Conservation (phyloP, 495 filamentous ascomycete genomes). For the Polyplosphaeria fusca region DNA sequence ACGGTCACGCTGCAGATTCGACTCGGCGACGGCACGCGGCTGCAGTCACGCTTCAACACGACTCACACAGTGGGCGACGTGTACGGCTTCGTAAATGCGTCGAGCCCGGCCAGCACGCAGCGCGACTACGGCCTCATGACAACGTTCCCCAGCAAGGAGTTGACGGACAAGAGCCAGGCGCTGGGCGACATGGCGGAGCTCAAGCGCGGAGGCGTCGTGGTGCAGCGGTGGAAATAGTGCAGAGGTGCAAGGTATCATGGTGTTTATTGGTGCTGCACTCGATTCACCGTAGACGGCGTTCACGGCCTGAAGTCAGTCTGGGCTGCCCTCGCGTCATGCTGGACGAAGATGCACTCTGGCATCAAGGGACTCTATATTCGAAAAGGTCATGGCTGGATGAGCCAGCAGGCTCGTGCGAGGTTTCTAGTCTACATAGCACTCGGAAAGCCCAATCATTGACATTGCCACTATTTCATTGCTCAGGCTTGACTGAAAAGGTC, state of each 20-base stretch:
- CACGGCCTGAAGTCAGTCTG: not conserved
- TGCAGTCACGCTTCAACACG: constrained; percentile 87
- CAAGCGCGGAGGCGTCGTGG: constrained; percentile 76
- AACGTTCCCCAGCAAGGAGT: constrained; percentile 92
- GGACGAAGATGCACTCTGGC: no score
- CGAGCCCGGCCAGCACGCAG: constrained; percentile 55
- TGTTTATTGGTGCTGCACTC: constrained; percentile 14
- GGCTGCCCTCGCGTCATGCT: no score
- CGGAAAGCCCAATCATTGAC: no score
- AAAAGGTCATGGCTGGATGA: no score
- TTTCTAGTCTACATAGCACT: no score
- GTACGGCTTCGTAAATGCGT: constrained; percentile 74
- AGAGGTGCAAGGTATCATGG: constrained; percentile 1
- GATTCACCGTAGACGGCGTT: not conserved
- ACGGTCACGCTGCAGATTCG: constrained; percentile 79
- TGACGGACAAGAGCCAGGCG: constrained; percentile 65
- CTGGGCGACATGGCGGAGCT: constrained; percentile 80
- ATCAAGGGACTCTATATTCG: no score
- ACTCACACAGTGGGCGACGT: constrained; percentile 87
- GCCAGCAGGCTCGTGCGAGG: no score
- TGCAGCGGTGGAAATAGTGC: constrained; percentile 78
- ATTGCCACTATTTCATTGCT: no score
- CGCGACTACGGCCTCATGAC: constrained; percentile 83
- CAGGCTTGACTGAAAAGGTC: no score
- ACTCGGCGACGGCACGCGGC: constrained; percentile 81